A percentile compares a stretch with the other conserved stretches of the same genome.
These are phyloP conservation scores for Pestalotiopsis sp. DNA, from an alignment of 2,329 filamentous ascomycete genomes.

Conservation along the genomic window DNA sequence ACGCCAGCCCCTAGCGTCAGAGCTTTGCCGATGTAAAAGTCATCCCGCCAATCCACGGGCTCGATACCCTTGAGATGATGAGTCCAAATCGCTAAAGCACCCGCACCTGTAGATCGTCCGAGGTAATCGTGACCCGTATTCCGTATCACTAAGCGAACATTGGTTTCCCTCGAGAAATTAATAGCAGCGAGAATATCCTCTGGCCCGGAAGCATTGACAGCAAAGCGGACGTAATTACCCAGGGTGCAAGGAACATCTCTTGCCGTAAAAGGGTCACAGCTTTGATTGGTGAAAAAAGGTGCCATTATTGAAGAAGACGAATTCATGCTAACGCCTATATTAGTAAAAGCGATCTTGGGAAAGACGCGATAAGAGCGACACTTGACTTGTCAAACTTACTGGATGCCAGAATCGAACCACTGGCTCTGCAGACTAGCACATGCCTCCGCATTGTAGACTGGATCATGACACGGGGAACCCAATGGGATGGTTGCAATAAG, in stretches of 20 bases:
- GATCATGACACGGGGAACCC: too few relatives aligned
- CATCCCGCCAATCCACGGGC: constrained; percentile 23
- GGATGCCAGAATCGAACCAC: too few relatives aligned
- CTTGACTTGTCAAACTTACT: too few relatives aligned
- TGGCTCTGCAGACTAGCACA: too few relatives aligned
- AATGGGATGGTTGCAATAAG: too few relatives aligned
- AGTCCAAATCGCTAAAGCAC: too few relatives aligned
- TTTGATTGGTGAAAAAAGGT: constrained; percentile 38
- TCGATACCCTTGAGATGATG: constrained; percentile 33
- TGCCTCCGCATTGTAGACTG: too few relatives aligned
- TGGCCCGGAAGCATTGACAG: constrained; percentile 33
- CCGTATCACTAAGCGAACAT: constrained; percentile 37
- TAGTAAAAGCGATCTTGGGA: too few relatives aligned
- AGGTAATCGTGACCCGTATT: constrained; percentile 34
- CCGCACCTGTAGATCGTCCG: too few relatives aligned
- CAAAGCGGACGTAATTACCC: constrained; percentile 43
- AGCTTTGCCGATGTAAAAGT: constrained; percentile 45
- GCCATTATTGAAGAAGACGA: constrained; percentile 35
- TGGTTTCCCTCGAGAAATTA: constrained; percentile 32
- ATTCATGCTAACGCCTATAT: not conserved
- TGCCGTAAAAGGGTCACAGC: constrained; percentile 38
- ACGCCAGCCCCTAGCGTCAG: constrained; percentile 52
- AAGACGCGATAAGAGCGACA: too few relatives aligned
- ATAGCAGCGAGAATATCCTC: constrained; percentile 32
- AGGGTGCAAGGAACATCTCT: constrained; percentile 41